Conservation (phyloP, 2,329 filamentous ascomycete species). For the Apiospora malaysiana region DNA sequence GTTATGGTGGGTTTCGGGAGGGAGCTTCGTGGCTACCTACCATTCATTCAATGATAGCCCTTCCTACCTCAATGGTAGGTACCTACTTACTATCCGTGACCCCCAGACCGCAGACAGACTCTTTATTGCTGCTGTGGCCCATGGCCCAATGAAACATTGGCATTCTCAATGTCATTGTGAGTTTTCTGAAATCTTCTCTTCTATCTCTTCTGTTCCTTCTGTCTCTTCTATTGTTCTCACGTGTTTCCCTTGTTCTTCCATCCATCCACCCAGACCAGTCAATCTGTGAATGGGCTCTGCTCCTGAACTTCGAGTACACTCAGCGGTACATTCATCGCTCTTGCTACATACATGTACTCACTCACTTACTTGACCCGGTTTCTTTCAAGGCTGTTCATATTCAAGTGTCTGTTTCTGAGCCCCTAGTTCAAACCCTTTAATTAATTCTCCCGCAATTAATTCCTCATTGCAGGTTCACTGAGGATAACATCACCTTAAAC, state of each 20-base stretch:
- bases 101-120: too few species aligned
- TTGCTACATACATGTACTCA: not conserved
- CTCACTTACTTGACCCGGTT: conserved; percentile 1
- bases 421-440: conserved; percentile 20
- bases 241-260: conserved; percentile 31
- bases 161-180: conserved; percentile 28
- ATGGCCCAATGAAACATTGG: conserved; percentile 21
- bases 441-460: conserved; percentile 23
- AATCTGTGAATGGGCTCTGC: conserved; percentile 11
- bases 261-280: conserved; percentile 17
- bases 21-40: conserved; percentile 15
- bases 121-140: conserved; percentile 29
- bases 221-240: conserved; percentile 28
- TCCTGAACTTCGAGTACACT: not conserved
- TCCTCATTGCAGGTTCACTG: conserved; percentile 35
- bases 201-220: conserved; percentile 26
- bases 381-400: conserved; percentile 21
- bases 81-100: not conserved
- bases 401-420: not conserved
- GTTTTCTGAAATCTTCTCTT: conserved; percentile 16
- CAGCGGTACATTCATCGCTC: not conserved
- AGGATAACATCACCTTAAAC: conserved; percentile 30
- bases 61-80: too few species aligned
- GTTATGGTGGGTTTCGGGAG: conserved; percentile 7
- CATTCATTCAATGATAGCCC: conserved; percentile 26